Conservation (phyloP, 75 land plant species). For the Larix kaempferi region DNA sequence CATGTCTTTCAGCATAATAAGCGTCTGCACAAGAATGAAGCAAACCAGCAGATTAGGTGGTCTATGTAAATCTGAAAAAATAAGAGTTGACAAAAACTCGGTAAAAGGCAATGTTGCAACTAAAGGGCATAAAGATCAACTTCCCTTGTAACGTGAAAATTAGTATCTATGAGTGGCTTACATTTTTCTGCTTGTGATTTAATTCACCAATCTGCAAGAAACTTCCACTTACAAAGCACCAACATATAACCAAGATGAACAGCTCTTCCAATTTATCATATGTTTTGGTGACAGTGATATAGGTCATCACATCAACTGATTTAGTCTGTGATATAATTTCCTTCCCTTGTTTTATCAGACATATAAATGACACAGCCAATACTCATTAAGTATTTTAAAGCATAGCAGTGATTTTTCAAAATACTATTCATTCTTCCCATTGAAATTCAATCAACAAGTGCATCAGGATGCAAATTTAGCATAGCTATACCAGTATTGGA, state of each 20-base stretch:
- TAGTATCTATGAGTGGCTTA: neutral
- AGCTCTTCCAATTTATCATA: neutral
- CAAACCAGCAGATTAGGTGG: neutral
- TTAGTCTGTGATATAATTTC: neutral
- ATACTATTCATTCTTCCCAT: neutral
- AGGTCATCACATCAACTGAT: neutral
- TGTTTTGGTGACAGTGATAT: neutral
- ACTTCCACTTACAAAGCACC: neutral
- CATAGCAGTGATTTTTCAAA: neutral
- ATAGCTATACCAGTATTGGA: neutral
- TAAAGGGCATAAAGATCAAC: neutral
- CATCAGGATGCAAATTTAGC: neutral
- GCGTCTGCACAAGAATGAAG: conserved; percentile 46
- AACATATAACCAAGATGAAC: neutral
- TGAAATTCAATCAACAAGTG: neutral
- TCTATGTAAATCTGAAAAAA: neutral
- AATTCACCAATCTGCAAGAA: neutral
- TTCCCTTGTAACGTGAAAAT: neutral
- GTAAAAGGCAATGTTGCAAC: neutral
- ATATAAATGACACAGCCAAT: neutral
- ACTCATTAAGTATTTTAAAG: neutral
- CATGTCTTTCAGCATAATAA: conserved; percentile 44
- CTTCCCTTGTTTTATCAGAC: neutral
- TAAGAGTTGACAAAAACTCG: neutral
- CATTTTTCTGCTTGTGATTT: neutral